Base-by-base conservation (phyloP, 805 yeast species). In the Kazachstania martiniae region DNA sequence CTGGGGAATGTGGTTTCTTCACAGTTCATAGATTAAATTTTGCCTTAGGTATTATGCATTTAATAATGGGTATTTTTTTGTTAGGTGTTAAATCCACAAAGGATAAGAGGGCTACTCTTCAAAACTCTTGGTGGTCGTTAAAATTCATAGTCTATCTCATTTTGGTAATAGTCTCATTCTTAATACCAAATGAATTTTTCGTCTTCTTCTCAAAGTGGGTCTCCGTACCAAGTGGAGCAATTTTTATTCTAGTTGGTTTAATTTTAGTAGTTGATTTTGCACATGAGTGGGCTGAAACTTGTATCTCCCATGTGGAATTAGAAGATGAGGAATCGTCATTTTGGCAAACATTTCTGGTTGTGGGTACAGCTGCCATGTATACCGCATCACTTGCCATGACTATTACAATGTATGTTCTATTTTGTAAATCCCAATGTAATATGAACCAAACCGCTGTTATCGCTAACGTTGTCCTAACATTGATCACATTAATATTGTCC, bases 261-360 rank as follows among this genome's bases (percentile, higher is more conserved):
- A 80, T 93, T 10, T 64, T 91, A 31, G 63, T 91, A 30, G 96
- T 91, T 21, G 98, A 91, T 57, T 91, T 85, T 66, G 97, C 98
- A 4, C 97, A 91, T 58, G 89, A 89, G 44, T 91, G 96, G 95
- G 96, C 97, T 0, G 99, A 91, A 48, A 82, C 81, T 6, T 91
- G 98, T 56, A 68, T 91, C 33, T 86, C 79, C 42, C 82, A 85
- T 46, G 84, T 91, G 26, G 97, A 91, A 52, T 75, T 77, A 46
- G 89, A 81, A 36, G 81, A 75, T 28, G 74, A 72, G 34, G 45
- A 58, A 32, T 58, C 65, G 35, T 38, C 56, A 4, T 66, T 82
- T 44, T 91, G 97, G 97, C 74, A 83, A 46, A 65, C 72, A 27
- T 59, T 89, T 8, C 64, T 91, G 27, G 72, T 91, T 18, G 83